Evolutionary conservation across 345 rosid genomes (phyloP).

Genomic region (Limnanthes douglasii): DNA sequence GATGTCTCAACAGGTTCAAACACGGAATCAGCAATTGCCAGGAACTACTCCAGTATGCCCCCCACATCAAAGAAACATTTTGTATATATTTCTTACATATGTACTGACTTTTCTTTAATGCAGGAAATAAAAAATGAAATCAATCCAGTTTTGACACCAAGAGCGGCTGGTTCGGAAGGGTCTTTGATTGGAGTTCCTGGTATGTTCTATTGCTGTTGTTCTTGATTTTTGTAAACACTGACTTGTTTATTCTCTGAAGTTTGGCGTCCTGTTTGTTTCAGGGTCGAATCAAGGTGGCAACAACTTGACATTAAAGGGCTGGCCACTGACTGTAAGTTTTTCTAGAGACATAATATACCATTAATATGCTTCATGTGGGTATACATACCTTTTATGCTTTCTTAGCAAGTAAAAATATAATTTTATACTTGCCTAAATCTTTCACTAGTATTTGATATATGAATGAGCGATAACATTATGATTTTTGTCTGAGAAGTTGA

Average conservation of each 20-base stretch:
- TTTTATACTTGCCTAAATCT: no score
- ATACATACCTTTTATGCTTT: conserved; percentile 1
- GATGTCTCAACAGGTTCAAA: conserved; percentile 85
- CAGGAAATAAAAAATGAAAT: conserved; percentile 91
- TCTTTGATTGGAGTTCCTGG: conserved; percentile 91
- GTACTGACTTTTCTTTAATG: conserved; percentile 19
- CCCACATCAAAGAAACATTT: not conserved
- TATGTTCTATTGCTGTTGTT: conserved; percentile 14
- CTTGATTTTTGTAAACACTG: conserved; percentile 1
- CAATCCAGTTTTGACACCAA: conserved; percentile 71
- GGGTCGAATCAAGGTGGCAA: conserved; percentile 87
- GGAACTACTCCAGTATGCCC: conserved; percentile 55
- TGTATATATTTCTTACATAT: conserved; percentile 1
- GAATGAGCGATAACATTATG: no score
- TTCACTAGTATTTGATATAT: no score
- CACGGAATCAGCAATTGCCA: conserved; percentile 71
- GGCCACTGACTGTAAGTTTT: conserved; percentile 80
- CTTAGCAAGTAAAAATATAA: no score
- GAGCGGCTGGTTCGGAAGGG: conserved; percentile 81
- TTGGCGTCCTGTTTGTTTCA: conserved; percentile 17
- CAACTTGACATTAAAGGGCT: conserved; percentile 87
- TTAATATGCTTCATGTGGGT: no score
- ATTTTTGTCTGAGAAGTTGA: no score
- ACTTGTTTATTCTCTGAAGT: conserved; percentile 4
- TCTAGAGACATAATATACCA: no score